Percentiles rank a stretch among this genome's conserved stretches.
These are phyloP conservation scores for Eucalyptus globulus DNA, from an alignment of 345 rosid genomes.

Conservation along the genomic window DNA sequence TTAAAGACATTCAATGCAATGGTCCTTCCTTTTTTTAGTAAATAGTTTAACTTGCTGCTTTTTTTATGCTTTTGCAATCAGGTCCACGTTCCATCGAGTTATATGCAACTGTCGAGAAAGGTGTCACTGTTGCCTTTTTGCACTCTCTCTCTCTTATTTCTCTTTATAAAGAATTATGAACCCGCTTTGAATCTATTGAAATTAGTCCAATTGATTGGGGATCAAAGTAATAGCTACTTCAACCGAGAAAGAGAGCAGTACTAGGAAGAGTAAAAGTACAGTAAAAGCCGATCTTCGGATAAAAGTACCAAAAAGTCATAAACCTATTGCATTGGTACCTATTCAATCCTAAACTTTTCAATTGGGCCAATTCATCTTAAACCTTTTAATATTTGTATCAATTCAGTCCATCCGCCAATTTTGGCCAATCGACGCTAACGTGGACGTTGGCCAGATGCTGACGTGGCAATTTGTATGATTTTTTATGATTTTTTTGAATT, in stretches of 20 bases:
- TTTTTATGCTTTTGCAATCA: background rate
- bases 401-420: too few relatives aligned
- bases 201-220: background rate
- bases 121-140: slow-evolving; percentile 18
- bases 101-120: slow-evolving; percentile 57
- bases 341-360: too few relatives aligned
- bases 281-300: background rate
- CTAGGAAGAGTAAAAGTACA: background rate
- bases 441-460: too few relatives aligned
- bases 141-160: background rate
- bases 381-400: too few relatives aligned
- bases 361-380: too few relatives aligned
- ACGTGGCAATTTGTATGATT: too few relatives aligned
- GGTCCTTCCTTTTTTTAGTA: accelerated
- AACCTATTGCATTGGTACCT: too few relatives aligned
- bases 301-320: too few relatives aligned
- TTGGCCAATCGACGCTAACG: too few relatives aligned
- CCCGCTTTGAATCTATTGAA: background rate
- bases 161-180: background rate
- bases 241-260: background rate
- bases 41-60: background rate
- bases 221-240: background rate
- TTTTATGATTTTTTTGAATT: too few relatives aligned
- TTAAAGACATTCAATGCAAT: too few relatives aligned
- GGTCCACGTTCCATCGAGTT: slow-evolving; percentile 78